A percentile compares a stretch with the other conserved stretches of the same genome.
Evolutionary conservation across 2,329 filamentous ascomycete genomes (phyloP).

Genomic region (Huntiella decipiens): DNA sequence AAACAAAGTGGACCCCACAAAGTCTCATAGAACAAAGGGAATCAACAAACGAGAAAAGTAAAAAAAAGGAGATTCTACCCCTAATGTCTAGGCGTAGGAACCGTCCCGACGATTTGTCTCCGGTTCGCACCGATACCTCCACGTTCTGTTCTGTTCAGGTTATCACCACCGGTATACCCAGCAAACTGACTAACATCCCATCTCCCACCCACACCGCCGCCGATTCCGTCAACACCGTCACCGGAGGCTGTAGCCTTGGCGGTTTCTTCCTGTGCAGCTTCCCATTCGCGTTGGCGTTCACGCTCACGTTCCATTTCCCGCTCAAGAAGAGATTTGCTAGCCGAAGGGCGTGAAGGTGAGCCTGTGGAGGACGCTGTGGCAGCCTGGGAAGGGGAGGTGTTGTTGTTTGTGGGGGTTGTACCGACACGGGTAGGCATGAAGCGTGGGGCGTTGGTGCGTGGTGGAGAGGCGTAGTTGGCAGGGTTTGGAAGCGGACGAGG

Average conservation of each 20-base stretch:
- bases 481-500: conserved; percentile 32
- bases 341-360: conserved; percentile 21
- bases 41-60: not conserved
- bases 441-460: conserved; percentile 12
- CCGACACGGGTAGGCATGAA: conserved; percentile 1
- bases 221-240: conserved; percentile 40
- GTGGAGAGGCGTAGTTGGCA: conserved; percentile 16
- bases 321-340: conserved; percentile 52
- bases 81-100: conserved; percentile 26
- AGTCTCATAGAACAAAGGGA: not conserved
- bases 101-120: conserved; percentile 62
- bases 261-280: conserved; percentile 50
- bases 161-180: conserved; percentile 57
- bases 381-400: conserved; percentile 26
- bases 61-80: not conserved
- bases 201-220: conserved; percentile 44
- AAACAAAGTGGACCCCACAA: not conserved
- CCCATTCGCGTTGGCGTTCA: conserved; percentile 62
- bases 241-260: conserved; percentile 32
- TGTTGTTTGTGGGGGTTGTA: conserved; percentile 12
- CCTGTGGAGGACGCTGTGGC: conserved; percentile 28
- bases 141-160: conserved; percentile 45
- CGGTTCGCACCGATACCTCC: conserved; percentile 47
- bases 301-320: conserved; percentile 67
- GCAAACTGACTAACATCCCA: conserved; percentile 65